phyloP scores from a whole-genome alignment of 1,139 yeast species.

The Pichia sp. region DNA sequence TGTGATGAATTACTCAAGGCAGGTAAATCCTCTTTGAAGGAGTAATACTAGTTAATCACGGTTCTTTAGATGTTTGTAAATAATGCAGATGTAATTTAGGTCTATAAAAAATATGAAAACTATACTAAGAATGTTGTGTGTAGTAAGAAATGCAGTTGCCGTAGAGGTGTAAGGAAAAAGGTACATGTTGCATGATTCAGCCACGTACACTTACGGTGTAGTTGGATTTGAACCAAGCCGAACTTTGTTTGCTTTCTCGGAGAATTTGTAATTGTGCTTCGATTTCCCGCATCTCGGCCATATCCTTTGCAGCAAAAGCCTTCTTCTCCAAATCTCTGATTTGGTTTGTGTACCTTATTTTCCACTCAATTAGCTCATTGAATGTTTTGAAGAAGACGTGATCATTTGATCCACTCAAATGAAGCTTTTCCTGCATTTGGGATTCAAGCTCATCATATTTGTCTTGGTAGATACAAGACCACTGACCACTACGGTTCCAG shows the following conservation, averaged over 20 bases:
- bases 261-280: constrained; percentile 12
- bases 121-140: neutral
- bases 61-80: neutral
- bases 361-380: constrained; percentile 22
- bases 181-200: no score
- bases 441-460: constrained; percentile 18
- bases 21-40: constrained; percentile 81
- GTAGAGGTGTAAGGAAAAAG: no score
- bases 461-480: constrained; percentile 28
- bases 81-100: no score
- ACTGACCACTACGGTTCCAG: constrained; percentile 31
- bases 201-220: constrained; percentile 18
- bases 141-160: no score
- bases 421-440: neutral
- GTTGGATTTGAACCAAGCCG: constrained; percentile 7
- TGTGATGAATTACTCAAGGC: constrained; percentile 97
- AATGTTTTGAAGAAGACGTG: constrained; percentile 19
- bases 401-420: no score
- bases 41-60: neutral
- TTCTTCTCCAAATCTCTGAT: constrained; percentile 14
- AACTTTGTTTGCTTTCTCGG: constrained; percentile 6
- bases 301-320: constrained; percentile 13
- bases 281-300: constrained; percentile 11
- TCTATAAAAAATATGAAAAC: neutral
- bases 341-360: constrained; percentile 7